Evolutionary conservation across 306 rosid species (phyloP), one percentile per base, ranked within the genome.

Genomic region (Rosa persica): DNA sequence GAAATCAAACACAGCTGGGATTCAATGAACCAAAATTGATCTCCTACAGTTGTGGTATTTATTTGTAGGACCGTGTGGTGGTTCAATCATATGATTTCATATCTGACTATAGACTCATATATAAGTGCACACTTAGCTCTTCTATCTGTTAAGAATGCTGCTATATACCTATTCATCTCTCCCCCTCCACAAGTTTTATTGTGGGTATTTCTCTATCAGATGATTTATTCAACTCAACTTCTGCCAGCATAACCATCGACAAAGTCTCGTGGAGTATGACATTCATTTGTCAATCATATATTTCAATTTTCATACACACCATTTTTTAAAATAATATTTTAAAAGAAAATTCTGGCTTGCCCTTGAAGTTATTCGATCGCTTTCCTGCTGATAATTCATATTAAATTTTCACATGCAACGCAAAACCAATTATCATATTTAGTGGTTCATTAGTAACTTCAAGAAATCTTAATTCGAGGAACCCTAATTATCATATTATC

Each of bases 131-230:
- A 23, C n/a, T 8, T 64, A 34, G 12, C 4, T 27, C 11, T 34
- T 4, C 43, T 55, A 30, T 61, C 4, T 62, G 19, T 34, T 22
- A 23, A 5, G 2, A 12, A 27, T 62, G 39, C n/a, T 30, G 39
- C 8, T 12, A 65, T 39, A 13, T 30, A 62, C 8, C 67, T 30
- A 16, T 64, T 64, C 68, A 34, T 66, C 12, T 19, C 43, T 16
- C 70, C 70, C 70, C 70, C 46, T 66, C 70, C 70, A 66, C 70
- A 66, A 66, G 70, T 66, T 66, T 17, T 6, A 38, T 38, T 61
- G 67, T 61, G 39, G 47, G 13, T 36, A 27, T 60, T 12, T 60
- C 8, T 66, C 47, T 36, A 38, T 66, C 47, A 36, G 70, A 38
- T 38, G 46, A 36, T 36, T 66, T 40, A 10, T 38, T 20, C 12